Evolutionary conservation across 805 yeast species (phyloP).

Genomic region (Candida easanensis): DNA sequence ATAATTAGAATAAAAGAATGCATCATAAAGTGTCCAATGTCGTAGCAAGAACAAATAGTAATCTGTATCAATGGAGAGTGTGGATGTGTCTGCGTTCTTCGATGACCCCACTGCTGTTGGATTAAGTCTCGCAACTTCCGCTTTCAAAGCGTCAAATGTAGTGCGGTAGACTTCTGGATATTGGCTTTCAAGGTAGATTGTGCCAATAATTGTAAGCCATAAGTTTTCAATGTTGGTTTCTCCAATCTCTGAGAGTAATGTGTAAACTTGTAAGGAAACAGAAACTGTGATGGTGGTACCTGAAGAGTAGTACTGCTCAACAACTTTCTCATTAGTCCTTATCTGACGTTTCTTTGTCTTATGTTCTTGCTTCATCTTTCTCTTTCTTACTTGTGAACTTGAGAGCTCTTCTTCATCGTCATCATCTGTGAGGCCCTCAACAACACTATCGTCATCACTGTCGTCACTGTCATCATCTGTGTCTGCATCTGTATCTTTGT

Average conservation of each 20-base stretch:
- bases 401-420: slow-evolving; percentile 28
- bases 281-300: slow-evolving; percentile 81
- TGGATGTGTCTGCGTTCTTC: slow-evolving; percentile 40
- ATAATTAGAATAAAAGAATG: slow-evolving; percentile 87
- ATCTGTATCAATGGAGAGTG: slow-evolving; percentile 72
- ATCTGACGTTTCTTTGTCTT: slow-evolving; percentile 42
- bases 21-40: slow-evolving; percentile 90
- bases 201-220: slow-evolving; percentile 89
- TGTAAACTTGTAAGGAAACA: slow-evolving; percentile 73
- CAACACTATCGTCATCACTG: slow-evolving; percentile 33
- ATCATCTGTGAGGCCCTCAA: slow-evolving; percentile 25
- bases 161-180: slow-evolving; percentile 74
- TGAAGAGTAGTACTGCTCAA: slow-evolving; percentile 77
- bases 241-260: slow-evolving; percentile 76
- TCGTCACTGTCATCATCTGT: slow-evolving; percentile 29
- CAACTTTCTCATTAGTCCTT: slow-evolving; percentile 45
- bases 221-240: slow-evolving; percentile 66
- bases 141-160: slow-evolving; percentile 70
- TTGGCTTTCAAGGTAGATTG: slow-evolving; percentile 71
- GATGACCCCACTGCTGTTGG: slow-evolving; percentile 31
- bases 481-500: slow-evolving; percentile 30
- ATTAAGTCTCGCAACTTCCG: slow-evolving; percentile 76
- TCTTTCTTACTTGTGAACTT: slow-evolving; percentile 27
- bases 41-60: slow-evolving; percentile 81
- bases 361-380: slow-evolving; percentile 29